Evolutionary conservation across 495 filamentous ascomycete genomes (phyloP).

Genomic region (Aspergillus sclerotioniger): DNA sequence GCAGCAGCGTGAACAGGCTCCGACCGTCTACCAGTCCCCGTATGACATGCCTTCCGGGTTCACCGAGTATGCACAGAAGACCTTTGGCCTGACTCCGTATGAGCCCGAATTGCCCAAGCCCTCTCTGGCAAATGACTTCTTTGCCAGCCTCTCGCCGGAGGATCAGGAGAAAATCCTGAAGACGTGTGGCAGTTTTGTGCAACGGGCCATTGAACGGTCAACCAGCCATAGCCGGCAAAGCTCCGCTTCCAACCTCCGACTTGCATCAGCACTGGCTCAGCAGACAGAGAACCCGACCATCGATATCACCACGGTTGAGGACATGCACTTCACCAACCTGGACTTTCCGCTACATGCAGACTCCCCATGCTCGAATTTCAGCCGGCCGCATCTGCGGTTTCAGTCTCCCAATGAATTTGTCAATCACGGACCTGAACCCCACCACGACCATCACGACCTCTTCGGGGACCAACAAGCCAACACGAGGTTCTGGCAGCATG

Average conservation of each 20-base stretch:
- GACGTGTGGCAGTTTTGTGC: conserved; percentile 48
- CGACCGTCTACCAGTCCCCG: conserved; percentile 48
- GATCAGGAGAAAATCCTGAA: conserved; percentile 47
- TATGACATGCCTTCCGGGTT: conserved; percentile 50
- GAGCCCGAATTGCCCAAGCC: conserved; percentile 39
- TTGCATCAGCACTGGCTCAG: conserved; percentile 43
- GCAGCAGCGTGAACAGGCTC: conserved; percentile 40
- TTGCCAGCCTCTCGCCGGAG: conserved; percentile 39
- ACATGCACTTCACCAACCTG: conserved; percentile 39
- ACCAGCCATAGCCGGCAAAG: conserved; percentile 45
- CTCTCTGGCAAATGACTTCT: conserved; percentile 47
- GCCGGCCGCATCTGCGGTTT: conserved; percentile 47
- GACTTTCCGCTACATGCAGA: conserved; percentile 47
- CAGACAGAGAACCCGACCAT: conserved; percentile 49
- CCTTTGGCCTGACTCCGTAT: conserved; percentile 37
- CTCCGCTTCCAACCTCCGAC: conserved; percentile 43
- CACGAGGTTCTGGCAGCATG: conserved; percentile 49
- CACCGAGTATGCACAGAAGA: conserved; percentile 44
- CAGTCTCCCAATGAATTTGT: conserved; percentile 47
- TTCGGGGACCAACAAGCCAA: conserved; percentile 51
- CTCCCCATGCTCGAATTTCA: conserved; percentile 48
- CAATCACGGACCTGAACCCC: conserved; percentile 38
- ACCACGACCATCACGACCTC: conserved; percentile 48
- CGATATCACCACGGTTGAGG: conserved; percentile 48
- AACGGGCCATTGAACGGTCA: conserved; percentile 43